Evolutionary conservation across 257 asterid species (phyloP).

Genomic region (Catharanthus roseus): DNA sequence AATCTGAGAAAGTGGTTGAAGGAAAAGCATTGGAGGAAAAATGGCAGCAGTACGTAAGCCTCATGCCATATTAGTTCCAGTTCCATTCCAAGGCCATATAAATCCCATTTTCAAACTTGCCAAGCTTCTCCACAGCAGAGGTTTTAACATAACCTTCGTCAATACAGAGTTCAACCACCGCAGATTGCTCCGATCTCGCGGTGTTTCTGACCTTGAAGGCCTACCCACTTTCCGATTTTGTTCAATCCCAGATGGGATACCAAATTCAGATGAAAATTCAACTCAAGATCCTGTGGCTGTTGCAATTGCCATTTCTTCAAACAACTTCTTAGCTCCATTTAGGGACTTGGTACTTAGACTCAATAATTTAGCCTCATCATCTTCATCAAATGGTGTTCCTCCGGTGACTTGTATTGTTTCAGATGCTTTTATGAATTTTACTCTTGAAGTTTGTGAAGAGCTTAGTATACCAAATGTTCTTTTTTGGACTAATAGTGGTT

Average conservation of each 20-base stretch:
- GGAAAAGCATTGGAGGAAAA: background rate
- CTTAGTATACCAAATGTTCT: slow-evolving; percentile 19
- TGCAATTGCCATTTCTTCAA: background rate
- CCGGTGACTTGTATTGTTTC: slow-evolving; percentile 18
- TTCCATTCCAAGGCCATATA: slow-evolving; percentile 10
- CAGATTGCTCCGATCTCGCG: slow-evolving; percentile 1
- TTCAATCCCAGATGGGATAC: slow-evolving; percentile 5
- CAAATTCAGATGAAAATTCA: background rate
- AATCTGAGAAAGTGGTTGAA: background rate
- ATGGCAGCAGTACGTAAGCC: background rate
- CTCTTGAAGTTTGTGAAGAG: slow-evolving; percentile 15
- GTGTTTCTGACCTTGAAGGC: background rate
- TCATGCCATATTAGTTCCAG: slow-evolving; percentile 9
- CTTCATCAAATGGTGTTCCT: slow-evolving; percentile 10
- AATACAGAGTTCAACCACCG: slow-evolving; percentile 4
- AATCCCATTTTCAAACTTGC: slow-evolving; percentile 14
- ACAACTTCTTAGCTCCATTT: background rate
- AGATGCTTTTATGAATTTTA: slow-evolving; percentile 21
- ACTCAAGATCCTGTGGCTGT: background rate
- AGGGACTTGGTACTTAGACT: background rate
- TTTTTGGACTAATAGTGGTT: slow-evolving; percentile 19
- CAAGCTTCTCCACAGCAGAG: slow-evolving; percentile 1
- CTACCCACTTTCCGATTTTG: slow-evolving; percentile 1
- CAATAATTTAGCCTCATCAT: background rate
- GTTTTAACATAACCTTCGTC: slow-evolving; percentile 4